phyloP scores from a whole-genome alignment of 2,329 filamentous ascomycete genomes.

The Sclerotinia minor region DNA sequence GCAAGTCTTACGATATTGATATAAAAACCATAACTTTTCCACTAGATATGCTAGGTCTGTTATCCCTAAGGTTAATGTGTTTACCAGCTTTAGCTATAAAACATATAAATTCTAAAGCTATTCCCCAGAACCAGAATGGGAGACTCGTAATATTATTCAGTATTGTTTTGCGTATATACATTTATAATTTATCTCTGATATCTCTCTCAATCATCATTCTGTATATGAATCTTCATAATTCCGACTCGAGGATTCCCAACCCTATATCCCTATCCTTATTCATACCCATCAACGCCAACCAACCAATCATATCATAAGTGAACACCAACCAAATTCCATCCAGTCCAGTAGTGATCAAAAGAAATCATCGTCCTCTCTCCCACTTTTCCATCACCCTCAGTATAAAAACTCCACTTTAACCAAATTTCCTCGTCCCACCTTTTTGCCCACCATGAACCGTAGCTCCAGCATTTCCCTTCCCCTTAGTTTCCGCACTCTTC shows the following conservation, averaged over 20 bases:
- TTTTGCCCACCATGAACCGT: conserved; percentile 39
- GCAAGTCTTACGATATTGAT: too few species aligned
- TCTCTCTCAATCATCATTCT: too few species aligned
- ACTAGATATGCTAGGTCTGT: too few species aligned
- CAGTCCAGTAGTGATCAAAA: background rate
- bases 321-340: conserved; percentile 5
- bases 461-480: conserved; percentile 34
- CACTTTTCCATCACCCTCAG: background rate
- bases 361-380: background rate
- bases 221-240: background rate
- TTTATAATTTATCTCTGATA: too few species aligned
- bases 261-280: background rate
- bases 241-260: background rate
- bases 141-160: too few species aligned
- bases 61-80: too few species aligned
- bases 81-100: too few species aligned
- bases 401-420: background rate
- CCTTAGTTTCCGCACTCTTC: conserved; percentile 41
- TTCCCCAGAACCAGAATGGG: too few species aligned
- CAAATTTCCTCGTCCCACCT: conserved; percentile 12
- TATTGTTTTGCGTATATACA: too few species aligned
- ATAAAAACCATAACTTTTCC: too few species aligned
- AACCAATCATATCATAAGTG: background rate
- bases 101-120: too few species aligned
- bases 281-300: background rate